Evolutionary conservation across 805 yeast species (phyloP).

Genomic region (Candida golubevii): DNA sequence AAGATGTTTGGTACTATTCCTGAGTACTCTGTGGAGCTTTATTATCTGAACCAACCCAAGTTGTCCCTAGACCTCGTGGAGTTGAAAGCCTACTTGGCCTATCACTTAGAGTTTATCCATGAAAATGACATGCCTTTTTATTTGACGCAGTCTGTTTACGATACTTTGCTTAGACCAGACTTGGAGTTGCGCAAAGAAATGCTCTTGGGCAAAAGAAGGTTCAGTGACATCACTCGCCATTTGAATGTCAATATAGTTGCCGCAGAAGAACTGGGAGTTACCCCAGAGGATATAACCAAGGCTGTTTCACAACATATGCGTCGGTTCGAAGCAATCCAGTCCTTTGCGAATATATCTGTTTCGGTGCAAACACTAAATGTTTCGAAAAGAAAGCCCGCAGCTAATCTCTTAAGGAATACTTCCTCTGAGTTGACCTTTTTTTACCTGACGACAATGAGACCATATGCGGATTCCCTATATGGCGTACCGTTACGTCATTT

Average conservation of each 20-base stretch:
- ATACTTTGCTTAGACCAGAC: conserved; percentile 31
- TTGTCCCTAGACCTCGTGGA: conserved; percentile 40
- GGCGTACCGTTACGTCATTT: conserved; percentile 13
- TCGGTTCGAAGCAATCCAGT: conserved; percentile 3
- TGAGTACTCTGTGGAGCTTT: conserved; percentile 26
- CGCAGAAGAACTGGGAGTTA: conserved; percentile 15
- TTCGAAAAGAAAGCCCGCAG: conserved; percentile 9
- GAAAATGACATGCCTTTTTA: conserved; percentile 61
- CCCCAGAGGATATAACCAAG: conserved; percentile 4
- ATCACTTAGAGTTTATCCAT: conserved; percentile 42
- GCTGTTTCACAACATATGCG: conserved; percentile 6
- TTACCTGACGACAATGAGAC: conserved; percentile 15
- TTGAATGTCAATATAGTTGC: conserved; percentile 14
- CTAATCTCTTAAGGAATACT: conserved; percentile 6
- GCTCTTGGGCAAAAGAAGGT: not conserved
- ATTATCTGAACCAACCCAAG: conserved; percentile 39
- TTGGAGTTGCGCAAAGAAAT: conserved; percentile 9
- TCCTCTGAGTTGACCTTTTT: conserved; percentile 10
- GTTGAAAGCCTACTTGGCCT: conserved; percentile 31
- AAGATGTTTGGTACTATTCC: not conserved
- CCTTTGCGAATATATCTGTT: conserved; percentile 4
- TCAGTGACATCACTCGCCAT: conserved; percentile 3
- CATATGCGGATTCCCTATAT: conserved; percentile 12
- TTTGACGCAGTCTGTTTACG: conserved; percentile 43
- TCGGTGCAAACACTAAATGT: conserved; percentile 12